phyloP scores from a whole-genome alignment of 1,284 basidiomycete species.

The Ustilago sp. region DNA sequence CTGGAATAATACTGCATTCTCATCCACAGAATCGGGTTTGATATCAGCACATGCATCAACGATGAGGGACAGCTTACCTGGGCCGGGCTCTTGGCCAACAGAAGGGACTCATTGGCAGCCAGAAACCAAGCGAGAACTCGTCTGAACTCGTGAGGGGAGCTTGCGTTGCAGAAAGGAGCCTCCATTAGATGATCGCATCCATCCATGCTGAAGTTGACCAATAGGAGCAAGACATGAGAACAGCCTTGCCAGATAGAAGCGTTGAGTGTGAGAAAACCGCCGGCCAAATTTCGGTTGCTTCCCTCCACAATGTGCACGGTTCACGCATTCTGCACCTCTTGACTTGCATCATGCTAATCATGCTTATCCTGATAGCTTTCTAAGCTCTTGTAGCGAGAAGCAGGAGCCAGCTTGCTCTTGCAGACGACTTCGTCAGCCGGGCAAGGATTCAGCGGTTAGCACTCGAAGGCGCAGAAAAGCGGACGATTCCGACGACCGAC shows the following conservation, averaged over 20 bases:
- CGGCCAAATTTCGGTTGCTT: slow-evolving; percentile 1
- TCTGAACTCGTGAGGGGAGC: background rate
- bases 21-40: background rate
- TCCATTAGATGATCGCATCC: background rate
- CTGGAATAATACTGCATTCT: slow-evolving; percentile 31
- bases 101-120: background rate
- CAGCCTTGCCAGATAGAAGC: background rate
- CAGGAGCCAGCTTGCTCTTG: too few relatives aligned
- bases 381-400: too few relatives aligned
- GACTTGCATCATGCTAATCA: too few relatives aligned
- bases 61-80: background rate
- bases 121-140: background rate
- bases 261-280: background rate
- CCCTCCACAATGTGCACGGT: slow-evolving; percentile 34
- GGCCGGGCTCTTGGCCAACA: background rate
- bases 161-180: background rate
- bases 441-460: too few relatives aligned
- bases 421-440: too few relatives aligned
- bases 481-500: too few relatives aligned
- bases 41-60: too few relatives aligned
- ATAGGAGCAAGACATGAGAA: background rate
- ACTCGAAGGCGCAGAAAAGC: too few relatives aligned
- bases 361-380: too few relatives aligned
- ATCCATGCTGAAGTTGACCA: slow-evolving; percentile 3
- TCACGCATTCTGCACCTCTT: too few relatives aligned